A percentile compares a stretch with the other conserved stretches of the same genome.
Conservation (phyloP, 129 eudicot species). For the Lactuca saligna region DNA sequence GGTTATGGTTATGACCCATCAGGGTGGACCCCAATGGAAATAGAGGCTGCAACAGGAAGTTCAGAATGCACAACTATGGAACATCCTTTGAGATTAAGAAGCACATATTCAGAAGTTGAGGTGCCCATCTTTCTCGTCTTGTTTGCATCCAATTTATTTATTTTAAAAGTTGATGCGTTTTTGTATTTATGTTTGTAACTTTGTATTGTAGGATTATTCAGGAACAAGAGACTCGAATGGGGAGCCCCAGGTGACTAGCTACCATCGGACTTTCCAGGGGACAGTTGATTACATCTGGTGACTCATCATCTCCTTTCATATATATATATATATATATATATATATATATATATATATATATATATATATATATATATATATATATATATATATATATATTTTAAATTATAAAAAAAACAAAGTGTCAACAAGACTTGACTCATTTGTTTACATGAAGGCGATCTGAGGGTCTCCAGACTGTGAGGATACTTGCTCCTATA, state of each 20-base stretch:
- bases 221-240: constrained; percentile 82
- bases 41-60: constrained; percentile 76
- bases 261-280: constrained; percentile 77
- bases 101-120: constrained; percentile 87
- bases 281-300: constrained; percentile 97
- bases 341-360: too few relatives aligned
- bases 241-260: constrained; percentile 90
- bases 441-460: constrained; percentile 56
- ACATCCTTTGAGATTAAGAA: constrained; percentile 59
- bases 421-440: not conserved
- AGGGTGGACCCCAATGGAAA: constrained; percentile 89
- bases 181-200: not conserved
- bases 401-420: too few relatives aligned
- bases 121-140: constrained; percentile 34
- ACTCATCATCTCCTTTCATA: constrained; percentile 6
- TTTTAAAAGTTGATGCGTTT: not conserved
- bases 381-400: too few relatives aligned
- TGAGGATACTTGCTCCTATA: constrained; percentile 84
- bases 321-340: not conserved
- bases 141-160: not conserved
- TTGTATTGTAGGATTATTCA: constrained; percentile 51
- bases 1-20: constrained; percentile 45
- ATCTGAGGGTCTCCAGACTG: constrained; percentile 85
- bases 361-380: too few relatives aligned
- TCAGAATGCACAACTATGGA: constrained; percentile 62